These are phyloP conservation scores for Canavalia ensiformis DNA, from an alignment of 306 rosid species.

Conservation along the genomic window DNA sequence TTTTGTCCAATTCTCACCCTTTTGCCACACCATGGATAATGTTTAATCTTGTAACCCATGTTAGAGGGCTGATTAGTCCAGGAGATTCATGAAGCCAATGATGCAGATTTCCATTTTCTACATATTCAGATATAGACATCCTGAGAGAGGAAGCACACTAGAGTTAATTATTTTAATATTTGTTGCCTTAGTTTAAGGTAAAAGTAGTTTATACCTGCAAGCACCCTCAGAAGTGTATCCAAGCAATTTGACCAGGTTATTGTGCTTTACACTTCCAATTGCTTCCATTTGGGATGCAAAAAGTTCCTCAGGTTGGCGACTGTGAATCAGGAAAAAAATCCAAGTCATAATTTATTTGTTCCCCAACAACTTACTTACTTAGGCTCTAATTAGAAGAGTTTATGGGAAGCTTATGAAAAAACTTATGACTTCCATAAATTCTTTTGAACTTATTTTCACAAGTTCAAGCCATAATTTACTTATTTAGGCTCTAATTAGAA, in stretches of 20 bases:
- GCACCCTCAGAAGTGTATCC: constrained; percentile 65
- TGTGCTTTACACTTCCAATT: constrained; percentile 64
- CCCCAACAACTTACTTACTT: not conserved
- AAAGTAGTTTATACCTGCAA: constrained; percentile 49
- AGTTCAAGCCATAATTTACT: too few species aligned
- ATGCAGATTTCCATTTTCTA: constrained; percentile 67
- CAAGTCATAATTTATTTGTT: not conserved
- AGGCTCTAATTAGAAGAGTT: too few species aligned
- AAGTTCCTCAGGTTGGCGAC: constrained; percentile 57
- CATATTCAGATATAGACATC: constrained; percentile 65
- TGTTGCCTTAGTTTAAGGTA: not conserved
- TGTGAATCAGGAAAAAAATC: constrained; percentile 13
- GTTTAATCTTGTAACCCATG: constrained; percentile 66
- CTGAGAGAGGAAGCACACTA: constrained; percentile 43
- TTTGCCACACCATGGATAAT: constrained; percentile 70
- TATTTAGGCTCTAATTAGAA: too few species aligned
- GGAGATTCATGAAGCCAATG: constrained; percentile 72
- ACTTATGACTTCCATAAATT: too few species aligned
- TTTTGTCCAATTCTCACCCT: constrained; percentile 58
- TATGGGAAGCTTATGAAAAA: too few species aligned
- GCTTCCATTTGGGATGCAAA: constrained; percentile 66
- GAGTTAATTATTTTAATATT: not conserved
- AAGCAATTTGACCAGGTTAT: constrained; percentile 63
- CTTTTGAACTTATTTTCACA: too few species aligned
- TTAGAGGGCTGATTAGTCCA: constrained; percentile 59